Percentiles rank a stretch among this genome's conserved stretches.
Conservation (phyloP, 768 basidiomycete species). For the Mycena indigotica region DNA sequence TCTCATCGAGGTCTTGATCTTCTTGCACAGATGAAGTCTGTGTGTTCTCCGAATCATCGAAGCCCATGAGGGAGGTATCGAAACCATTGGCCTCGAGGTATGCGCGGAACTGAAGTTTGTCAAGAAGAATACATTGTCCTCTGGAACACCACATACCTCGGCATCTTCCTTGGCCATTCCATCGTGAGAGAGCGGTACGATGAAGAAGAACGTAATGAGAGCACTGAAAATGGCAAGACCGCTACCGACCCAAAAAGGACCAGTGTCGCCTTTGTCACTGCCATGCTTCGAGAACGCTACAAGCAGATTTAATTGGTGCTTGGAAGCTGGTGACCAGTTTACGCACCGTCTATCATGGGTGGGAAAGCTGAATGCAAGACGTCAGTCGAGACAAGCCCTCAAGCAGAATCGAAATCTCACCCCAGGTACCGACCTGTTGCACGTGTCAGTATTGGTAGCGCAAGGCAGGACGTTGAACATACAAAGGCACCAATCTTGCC, state of each 20-base stretch:
- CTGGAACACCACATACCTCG: constrained; percentile 41
- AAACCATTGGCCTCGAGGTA: constrained; percentile 81
- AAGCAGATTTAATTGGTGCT: constrained; percentile 10
- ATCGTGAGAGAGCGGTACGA: constrained; percentile 73
- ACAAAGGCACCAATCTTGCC: constrained; percentile 74
- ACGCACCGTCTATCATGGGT: constrained; percentile 60
- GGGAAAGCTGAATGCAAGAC: constrained; percentile 53
- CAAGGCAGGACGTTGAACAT: too few species aligned
- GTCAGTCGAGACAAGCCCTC: not conserved
- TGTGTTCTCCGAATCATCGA: constrained; percentile 22
- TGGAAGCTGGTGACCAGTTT: not conserved
- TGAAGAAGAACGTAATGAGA: constrained; percentile 67
- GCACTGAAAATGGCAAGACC: constrained; percentile 83
- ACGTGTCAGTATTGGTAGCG: too few species aligned
- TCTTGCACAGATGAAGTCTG: constrained; percentile 5
- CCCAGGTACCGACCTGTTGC: constrained; percentile 63
- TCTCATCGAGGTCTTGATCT: constrained; percentile 18
- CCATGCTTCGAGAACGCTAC: constrained; percentile 61
- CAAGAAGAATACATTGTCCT: not conserved
- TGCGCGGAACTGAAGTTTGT: constrained; percentile 64
- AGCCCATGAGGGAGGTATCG: constrained; percentile 76
- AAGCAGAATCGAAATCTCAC: constrained; percentile 38
- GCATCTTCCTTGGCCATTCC: constrained; percentile 80
- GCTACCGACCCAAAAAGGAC: constrained; percentile 88
- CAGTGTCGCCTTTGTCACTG: constrained; percentile 63